Evolutionary conservation across 371 early-diverging fungal genomes (phyloP).

Genomic region (Rhizopus sp.): DNA sequence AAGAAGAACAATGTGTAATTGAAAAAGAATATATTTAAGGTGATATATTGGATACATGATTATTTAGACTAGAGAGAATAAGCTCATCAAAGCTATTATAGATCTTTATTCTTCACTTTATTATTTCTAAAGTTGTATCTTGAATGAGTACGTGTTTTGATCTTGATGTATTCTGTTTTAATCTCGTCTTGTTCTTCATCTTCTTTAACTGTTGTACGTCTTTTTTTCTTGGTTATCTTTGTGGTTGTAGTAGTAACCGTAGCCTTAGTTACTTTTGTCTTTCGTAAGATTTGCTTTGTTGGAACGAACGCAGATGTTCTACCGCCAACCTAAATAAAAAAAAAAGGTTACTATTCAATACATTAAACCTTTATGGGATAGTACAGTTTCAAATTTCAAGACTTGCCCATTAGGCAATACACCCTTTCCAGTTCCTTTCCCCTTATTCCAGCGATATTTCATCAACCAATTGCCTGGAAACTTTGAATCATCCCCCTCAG

Average conservation of each 20-base stretch:
- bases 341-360: not conserved
- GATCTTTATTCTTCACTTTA: not conserved
- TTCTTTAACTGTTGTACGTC: not conserved
- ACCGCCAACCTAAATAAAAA: constrained; percentile 17
- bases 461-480: constrained; percentile 69
- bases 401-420: constrained; percentile 36
- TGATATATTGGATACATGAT: too few species aligned
- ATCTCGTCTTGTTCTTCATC: not conserved
- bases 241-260: not conserved
- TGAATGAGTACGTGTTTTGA: not conserved
- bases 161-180: not conserved
- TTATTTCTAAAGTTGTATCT: not conserved
- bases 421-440: constrained; percentile 35
- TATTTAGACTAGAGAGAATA: too few species aligned
- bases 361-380: not conserved
- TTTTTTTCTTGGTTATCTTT: constrained; percentile 2
- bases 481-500: constrained; percentile 57
- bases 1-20: too few species aligned
- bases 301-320: constrained; percentile 30
- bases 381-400: constrained; percentile 45
- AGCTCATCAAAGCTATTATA: too few species aligned
- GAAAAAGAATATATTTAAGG: too few species aligned
- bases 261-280: not conserved
- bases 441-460: constrained; percentile 62
- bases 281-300: constrained; percentile 13